Conservation (phyloP, 495 filamentous ascomycete species). For the Pyrenula aspistea region DNA sequence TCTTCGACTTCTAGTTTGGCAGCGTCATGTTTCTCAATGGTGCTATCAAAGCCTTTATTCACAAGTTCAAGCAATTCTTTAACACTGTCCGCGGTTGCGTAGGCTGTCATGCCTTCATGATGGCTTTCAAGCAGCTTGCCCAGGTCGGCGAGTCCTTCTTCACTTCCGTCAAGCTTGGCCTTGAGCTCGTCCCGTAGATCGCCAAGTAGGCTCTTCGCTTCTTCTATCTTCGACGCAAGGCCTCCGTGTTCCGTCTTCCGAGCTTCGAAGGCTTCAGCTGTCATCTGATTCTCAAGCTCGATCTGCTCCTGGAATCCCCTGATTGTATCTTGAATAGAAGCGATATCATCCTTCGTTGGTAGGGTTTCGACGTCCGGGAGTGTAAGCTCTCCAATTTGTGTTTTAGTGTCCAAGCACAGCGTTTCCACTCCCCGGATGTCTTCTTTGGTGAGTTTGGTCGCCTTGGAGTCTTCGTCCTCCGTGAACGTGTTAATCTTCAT, state of each 20-base stretch:
- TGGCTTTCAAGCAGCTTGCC: conserved; percentile 50
- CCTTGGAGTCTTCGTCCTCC: conserved; percentile 45
- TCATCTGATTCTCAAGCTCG: conserved; percentile 55
- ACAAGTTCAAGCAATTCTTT: conserved; percentile 72
- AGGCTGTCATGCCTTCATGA: conserved; percentile 45
- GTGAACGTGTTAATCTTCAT: conserved; percentile 27
- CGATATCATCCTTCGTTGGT: conserved; percentile 46
- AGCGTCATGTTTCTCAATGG: conserved; percentile 54
- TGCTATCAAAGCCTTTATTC: conserved; percentile 69
- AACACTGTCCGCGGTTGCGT: conserved; percentile 48
- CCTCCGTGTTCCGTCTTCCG: conserved; percentile 53
- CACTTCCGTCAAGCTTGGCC: conserved; percentile 45
- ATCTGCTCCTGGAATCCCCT: conserved; percentile 59
- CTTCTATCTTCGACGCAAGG: conserved; percentile 45
- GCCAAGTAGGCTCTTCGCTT: conserved; percentile 41
- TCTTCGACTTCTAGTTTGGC: conserved; percentile 66
- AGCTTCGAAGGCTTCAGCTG: conserved; percentile 69
- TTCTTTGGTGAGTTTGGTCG: conserved; percentile 61
- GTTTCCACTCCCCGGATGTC: conserved; percentile 69
- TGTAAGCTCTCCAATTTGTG: conserved; percentile 57
- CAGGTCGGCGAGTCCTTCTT: conserved; percentile 40
- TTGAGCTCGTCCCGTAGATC: conserved; percentile 57
- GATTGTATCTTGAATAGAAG: conserved; percentile 54
- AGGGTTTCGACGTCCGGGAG: conserved; percentile 53
- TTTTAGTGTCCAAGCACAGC: conserved; percentile 69